phyloP scores from a whole-genome alignment of 129 eudicot genomes.

The Tagetes patula region DNA sequence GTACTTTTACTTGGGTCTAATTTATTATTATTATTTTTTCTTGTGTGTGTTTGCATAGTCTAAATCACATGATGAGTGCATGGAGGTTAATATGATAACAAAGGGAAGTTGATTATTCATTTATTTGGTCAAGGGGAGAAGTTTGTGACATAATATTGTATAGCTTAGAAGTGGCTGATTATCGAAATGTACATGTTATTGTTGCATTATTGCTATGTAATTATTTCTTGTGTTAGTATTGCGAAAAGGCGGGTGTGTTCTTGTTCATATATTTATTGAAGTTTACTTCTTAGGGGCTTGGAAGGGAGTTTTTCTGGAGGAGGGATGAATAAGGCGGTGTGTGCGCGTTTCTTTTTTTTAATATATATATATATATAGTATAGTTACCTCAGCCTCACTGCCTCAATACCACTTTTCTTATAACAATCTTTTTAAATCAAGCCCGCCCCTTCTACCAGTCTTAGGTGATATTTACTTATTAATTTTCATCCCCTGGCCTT shows the following conservation, averaged over 20 bases:
- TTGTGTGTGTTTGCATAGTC: conserved; percentile 1
- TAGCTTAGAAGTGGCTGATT: neutral
- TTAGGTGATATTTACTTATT: too few relatives aligned
- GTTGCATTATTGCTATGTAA: conserved; percentile 9
- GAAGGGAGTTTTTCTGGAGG: too few relatives aligned
- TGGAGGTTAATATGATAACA: conserved; percentile 10
- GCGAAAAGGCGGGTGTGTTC: neutral
- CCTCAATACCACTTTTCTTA: too few relatives aligned
- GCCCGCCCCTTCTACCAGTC: too few relatives aligned
- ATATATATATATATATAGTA: too few relatives aligned
- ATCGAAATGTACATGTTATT: neutral
- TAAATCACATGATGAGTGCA: neutral
- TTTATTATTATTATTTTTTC: neutral
- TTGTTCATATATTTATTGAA: too few relatives aligned
- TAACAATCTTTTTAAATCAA: too few relatives aligned
- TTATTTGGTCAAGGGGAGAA: conserved; percentile 14
- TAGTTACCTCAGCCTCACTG: too few relatives aligned
- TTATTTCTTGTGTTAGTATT: neutral
- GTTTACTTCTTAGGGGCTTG: too few relatives aligned
- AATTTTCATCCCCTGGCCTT: too few relatives aligned
- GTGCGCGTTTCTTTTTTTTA: too few relatives aligned
- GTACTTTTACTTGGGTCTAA: neutral
- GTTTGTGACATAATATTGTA: conserved; percentile 6
- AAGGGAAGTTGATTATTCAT: neutral
- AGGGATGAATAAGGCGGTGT: too few relatives aligned